phyloP scores from a whole-genome alignment of 1,284 basidiomycete species.

The Pseudozyma tsukubaensis region DNA sequence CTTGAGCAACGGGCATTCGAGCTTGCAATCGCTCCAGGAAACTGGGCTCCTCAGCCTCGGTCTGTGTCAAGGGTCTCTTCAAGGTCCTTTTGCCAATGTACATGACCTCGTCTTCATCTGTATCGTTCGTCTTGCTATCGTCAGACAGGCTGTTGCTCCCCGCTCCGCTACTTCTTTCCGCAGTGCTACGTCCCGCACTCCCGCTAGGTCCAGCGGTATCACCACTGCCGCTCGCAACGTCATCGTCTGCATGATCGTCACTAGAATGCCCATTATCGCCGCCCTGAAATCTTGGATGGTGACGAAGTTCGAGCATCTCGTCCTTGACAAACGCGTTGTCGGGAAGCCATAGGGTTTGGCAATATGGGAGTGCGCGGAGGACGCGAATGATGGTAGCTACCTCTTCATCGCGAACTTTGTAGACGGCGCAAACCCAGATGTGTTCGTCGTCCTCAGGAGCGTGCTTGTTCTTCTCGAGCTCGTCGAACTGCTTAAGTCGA shows the following conservation, averaged over 20 bases:
- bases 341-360: neutral
- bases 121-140: no score
- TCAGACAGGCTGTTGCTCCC: no score
- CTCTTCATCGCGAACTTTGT: neutral
- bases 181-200: no score
- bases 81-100: no score
- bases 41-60: no score
- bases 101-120: no score
- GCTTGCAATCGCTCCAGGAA: no score
- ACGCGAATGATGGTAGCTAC: neutral
- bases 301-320: neutral
- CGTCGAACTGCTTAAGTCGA: neutral
- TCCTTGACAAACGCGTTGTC: neutral
- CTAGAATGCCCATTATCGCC: neutral
- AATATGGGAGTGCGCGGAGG: neutral
- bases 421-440: slow-evolving; percentile 2
- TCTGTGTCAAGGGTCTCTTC: no score
- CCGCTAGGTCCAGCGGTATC: no score
- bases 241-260: neutral
- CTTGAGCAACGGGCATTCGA: neutral
- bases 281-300: neutral
- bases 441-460: neutral
- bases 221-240: neutral
- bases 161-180: no score
- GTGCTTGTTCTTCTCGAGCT: neutral